phyloP scores from a whole-genome alignment of 1,284 basidiomycete genomes.

The Calocybe gambosa region DNA sequence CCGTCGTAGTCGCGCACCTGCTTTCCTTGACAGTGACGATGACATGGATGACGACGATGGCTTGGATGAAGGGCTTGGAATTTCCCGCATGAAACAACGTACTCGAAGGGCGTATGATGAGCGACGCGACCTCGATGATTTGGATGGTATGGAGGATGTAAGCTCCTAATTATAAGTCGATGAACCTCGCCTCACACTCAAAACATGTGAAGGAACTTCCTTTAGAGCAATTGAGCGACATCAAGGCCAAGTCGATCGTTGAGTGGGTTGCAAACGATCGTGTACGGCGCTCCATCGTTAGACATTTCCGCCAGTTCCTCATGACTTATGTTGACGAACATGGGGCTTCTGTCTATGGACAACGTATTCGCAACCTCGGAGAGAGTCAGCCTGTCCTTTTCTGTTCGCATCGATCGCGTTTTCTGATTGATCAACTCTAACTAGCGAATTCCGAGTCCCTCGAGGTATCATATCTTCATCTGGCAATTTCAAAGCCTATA shows the following conservation, averaged over 20 bases:
- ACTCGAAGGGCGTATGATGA: constrained; percentile 87
- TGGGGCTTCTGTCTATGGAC: constrained; percentile 90
- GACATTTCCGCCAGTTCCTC: constrained; percentile 93
- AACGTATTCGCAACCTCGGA: constrained; percentile 88
- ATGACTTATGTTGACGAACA: constrained; percentile 94
- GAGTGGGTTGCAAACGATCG: constrained; percentile 96
- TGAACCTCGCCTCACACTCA: not conserved
- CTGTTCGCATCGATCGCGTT: not conserved
- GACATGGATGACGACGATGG: constrained; percentile 56
- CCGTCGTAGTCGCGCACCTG: constrained; percentile 73
- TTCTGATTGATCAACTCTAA: constrained; percentile 6
- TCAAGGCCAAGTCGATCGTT: constrained; percentile 94
- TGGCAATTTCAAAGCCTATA: constrained; percentile 87
- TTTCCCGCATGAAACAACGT: constrained; percentile 69
- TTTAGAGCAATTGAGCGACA: constrained; percentile 92
- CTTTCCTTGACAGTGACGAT: constrained; percentile 74
- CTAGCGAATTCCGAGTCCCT: constrained; percentile 94
- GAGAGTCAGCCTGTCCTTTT: constrained; percentile 63
- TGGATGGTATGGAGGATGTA: constrained; percentile 80
- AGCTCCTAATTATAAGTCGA: constrained; percentile 21
- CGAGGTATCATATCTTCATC: constrained; percentile 93
- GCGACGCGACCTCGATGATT: constrained; percentile 76
- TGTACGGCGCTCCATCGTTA: constrained; percentile 85
- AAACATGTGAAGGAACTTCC: constrained; percentile 72
- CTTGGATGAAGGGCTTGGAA: constrained; percentile 42